phyloP scores from a whole-genome alignment of 176 grass and related monocot genomes.

The Musa troglodytarum region DNA sequence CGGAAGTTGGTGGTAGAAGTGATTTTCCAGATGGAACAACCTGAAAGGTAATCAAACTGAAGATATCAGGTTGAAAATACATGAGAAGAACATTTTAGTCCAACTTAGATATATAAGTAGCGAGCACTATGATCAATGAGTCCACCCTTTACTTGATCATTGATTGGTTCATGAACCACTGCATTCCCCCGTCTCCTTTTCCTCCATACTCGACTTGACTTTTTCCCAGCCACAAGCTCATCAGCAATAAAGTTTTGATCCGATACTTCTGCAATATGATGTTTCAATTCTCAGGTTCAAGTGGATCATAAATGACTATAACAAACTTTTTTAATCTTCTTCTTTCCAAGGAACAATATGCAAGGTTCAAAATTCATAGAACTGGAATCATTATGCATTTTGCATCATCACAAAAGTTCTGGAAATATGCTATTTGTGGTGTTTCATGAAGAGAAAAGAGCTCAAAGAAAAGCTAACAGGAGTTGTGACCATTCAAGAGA shows the following conservation, averaged over 20 bases:
- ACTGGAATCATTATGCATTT: too few relatives aligned
- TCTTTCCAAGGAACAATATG: neutral
- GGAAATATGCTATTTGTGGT: too few relatives aligned
- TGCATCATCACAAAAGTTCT: too few relatives aligned
- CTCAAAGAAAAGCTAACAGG: too few relatives aligned
- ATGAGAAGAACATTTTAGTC: neutral
- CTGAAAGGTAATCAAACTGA: constrained; percentile 15
- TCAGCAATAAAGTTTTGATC: constrained; percentile 81
- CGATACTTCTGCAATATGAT: constrained; percentile 63
- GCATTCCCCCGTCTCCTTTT: constrained; percentile 30
- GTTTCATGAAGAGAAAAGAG: too few relatives aligned
- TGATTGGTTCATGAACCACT: constrained; percentile 12
- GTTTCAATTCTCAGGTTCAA: neutral
- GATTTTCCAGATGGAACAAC: constrained; percentile 19
- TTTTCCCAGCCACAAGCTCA: constrained; percentile 32
- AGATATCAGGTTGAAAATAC: neutral
- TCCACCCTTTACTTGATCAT: constrained; percentile 32
- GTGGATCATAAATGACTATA: neutral
- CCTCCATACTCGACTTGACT: constrained; percentile 35
- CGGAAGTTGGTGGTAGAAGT: neutral
- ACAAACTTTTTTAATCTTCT: too few relatives aligned
- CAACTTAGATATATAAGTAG: neutral
- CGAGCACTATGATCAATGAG: neutral
- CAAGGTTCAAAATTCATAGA: neutral
- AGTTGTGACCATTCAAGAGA: too few relatives aligned